Evolutionary conservation across 805 yeast species (phyloP).

Genomic region (Lipomyces kockii): DNA sequence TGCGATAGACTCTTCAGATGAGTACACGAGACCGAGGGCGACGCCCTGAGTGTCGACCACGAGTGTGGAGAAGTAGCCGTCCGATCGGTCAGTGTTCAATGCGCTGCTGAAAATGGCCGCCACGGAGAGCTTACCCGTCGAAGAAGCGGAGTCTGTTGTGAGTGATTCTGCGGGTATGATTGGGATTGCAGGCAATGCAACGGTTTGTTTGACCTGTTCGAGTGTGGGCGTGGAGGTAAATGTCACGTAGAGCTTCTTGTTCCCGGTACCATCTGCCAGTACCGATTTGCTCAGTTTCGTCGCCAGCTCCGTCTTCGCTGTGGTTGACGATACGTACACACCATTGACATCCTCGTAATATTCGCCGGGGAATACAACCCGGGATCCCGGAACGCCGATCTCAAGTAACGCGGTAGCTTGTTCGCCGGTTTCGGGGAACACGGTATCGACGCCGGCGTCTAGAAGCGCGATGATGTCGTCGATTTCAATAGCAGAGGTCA

Average conservation of each 20-base stretch:
- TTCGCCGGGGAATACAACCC: slow-evolving; percentile 49
- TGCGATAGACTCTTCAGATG: slow-evolving; percentile 77
- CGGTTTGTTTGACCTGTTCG: slow-evolving; percentile 13
- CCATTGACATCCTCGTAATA: slow-evolving; percentile 33
- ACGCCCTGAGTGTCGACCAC: slow-evolving; percentile 72
- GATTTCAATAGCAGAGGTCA: slow-evolving; percentile 43
- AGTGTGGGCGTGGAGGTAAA: slow-evolving; percentile 27
- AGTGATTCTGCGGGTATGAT: slow-evolving; percentile 34
- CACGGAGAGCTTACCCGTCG: slow-evolving; percentile 29
- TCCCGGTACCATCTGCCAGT: slow-evolving; percentile 30
- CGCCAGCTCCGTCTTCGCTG: slow-evolving; percentile 22
- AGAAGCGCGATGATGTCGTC: slow-evolving; percentile 58
- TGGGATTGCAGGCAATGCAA: slow-evolving; percentile 32
- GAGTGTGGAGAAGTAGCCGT: slow-evolving; percentile 82
- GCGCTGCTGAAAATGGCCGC: slow-evolving; percentile 28
- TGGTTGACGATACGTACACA: slow-evolving; percentile 19
- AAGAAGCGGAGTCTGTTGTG: slow-evolving; percentile 25
- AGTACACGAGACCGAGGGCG: slow-evolving; percentile 88
- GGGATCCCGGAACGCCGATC: slow-evolving; percentile 58
- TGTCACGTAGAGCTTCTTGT: slow-evolving; percentile 34
- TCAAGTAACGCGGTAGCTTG: slow-evolving; percentile 46
- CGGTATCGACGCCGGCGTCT: slow-evolving; percentile 61
- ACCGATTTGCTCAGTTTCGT: slow-evolving; percentile 29
- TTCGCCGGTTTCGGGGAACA: slow-evolving; percentile 48
- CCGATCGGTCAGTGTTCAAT: slow-evolving; percentile 73